Percentiles rank a stretch among this genome's conserved stretches.
Conservation (phyloP, 2,329 filamentous ascomycete species). For the Colletotrichum australisinense region DNA sequence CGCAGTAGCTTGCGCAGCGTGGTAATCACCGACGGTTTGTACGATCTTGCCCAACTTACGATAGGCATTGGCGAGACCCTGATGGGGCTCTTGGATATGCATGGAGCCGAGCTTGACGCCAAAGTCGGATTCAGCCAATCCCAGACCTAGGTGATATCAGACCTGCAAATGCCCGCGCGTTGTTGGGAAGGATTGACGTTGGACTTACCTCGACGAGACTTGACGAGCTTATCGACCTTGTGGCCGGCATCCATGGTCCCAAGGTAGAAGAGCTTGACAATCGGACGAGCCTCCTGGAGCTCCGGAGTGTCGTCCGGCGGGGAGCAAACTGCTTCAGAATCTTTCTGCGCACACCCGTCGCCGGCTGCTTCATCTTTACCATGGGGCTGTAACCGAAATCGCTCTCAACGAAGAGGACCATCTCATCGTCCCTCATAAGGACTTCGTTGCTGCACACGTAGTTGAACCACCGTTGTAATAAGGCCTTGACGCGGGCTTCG, state of each 20-base stretch:
- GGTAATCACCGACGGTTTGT: conserved; percentile 93
- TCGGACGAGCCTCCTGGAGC: conserved; percentile 86
- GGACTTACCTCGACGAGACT: conserved; percentile 83
- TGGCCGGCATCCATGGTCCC: conserved; percentile 97
- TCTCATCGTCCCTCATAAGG: conserved; percentile 94
- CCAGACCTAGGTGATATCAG: conserved; percentile 74
- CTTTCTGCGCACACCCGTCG: conserved; percentile 93
- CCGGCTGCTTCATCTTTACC: conserved; percentile 94
- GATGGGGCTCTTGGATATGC: conserved; percentile 90
- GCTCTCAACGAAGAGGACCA: conserved; percentile 98
- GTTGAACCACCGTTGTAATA: conserved; percentile 95
- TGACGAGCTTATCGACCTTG: conserved; percentile 95
- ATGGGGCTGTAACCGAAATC: conserved; percentile 98
- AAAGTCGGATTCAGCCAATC: conserved; percentile 91
- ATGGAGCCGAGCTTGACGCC: conserved; percentile 90
- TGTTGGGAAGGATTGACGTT: not conserved
- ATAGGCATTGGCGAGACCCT: conserved; percentile 88
- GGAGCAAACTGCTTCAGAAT: conserved; percentile 98
- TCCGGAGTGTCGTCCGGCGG: conserved; percentile 98
- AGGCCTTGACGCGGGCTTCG: conserved; percentile 86
- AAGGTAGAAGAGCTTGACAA: conserved; percentile 96
- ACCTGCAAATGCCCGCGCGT: conserved; percentile 7
- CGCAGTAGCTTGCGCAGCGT: conserved; percentile 94
- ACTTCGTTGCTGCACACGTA: conserved; percentile 92
- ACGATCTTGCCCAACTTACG: conserved; percentile 94